Conservation (phyloP, 768 basidiomycete species). For the Krasilnikovozyma curviuscula region DNA sequence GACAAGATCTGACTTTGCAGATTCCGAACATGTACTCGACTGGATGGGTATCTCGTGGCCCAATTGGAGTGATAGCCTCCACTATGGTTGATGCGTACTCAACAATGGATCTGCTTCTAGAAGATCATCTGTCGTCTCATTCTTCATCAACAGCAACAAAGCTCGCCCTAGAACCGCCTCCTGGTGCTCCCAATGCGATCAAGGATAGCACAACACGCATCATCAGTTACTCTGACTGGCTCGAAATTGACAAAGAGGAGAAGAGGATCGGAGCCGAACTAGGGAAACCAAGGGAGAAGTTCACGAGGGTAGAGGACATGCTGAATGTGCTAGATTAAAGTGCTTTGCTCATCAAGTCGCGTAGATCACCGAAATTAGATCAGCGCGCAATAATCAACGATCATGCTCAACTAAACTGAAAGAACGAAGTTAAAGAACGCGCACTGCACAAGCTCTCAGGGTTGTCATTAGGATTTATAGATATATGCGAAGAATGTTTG, state of each 20-base stretch:
- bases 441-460: too few species aligned
- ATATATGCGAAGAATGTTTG: too few species aligned
- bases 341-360: too few species aligned
- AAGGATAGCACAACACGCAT: neutral
- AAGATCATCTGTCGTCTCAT: conserved; percentile 32
- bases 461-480: too few species aligned
- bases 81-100: conserved; percentile 86
- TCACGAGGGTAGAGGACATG: conserved; percentile 27
- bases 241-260: conserved; percentile 58
- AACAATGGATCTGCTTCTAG: conserved; percentile 49
- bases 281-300: conserved; percentile 30
- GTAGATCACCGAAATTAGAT: too few species aligned
- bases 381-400: too few species aligned
- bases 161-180: neutral
- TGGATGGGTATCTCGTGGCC: conserved; percentile 84
- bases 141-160: conserved; percentile 1
- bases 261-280: conserved; percentile 36
- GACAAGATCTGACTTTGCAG: conserved; percentile 10
- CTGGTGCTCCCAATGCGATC: neutral
- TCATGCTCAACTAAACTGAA: too few species aligned
- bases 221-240: conserved; percentile 12
- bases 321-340: too few species aligned
- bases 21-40: conserved; percentile 57
- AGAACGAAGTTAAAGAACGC: too few species aligned
- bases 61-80: conserved; percentile 71